Base-by-base conservation (phyloP, 73 alveolate species). In the Tetrahymena malaccensis region DNA sequence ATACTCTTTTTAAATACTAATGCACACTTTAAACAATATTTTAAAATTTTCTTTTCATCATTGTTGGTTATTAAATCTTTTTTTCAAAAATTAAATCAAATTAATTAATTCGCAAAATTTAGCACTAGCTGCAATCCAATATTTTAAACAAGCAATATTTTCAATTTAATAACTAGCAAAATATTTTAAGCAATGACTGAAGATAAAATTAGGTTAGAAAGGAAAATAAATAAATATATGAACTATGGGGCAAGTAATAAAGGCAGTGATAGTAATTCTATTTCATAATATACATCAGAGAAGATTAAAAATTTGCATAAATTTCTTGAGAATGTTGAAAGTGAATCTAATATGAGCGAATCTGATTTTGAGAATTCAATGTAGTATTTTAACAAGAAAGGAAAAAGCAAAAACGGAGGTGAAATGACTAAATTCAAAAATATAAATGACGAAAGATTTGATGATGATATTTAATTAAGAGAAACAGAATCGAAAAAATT, bases 261-360 rank as follows among this genome's bases (percentile, higher is more conserved):
- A 33, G 58, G 94, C 0, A 10, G 10, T 84, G 94, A 38, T 10
- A 84, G 40, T 34, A 94, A 83, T 15, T 34, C 95, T 4, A 55
- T 95, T 25, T 89, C 93, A 34, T 55, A 85, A 95, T 95, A 95
- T 11, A 95, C 97, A 7, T 85, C 93, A 33, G 84, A 93, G 13
- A 95, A 95, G 85, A 95, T 95, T 15, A 95, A 95, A 50, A 95
- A 95, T 55, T 85, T 95, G 17, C 94, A 95, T 34, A 85, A 95
- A 37, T 95, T 95, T 95, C 40, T 95, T 33, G 97, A 95, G 31
- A 95, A 95, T 95, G 97, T 95, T 43, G 97, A 95, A 44, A 70
- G 89, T 12, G 89, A 17, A 70, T 70, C 89, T 17, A 70, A 70
- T 21, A 27, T 70, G 89, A 70, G 89, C 21, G 89, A 70, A 70